Conservation (phyloP, 768 basidiomycete genomes). For the Tephrocybe sp. region DNA sequence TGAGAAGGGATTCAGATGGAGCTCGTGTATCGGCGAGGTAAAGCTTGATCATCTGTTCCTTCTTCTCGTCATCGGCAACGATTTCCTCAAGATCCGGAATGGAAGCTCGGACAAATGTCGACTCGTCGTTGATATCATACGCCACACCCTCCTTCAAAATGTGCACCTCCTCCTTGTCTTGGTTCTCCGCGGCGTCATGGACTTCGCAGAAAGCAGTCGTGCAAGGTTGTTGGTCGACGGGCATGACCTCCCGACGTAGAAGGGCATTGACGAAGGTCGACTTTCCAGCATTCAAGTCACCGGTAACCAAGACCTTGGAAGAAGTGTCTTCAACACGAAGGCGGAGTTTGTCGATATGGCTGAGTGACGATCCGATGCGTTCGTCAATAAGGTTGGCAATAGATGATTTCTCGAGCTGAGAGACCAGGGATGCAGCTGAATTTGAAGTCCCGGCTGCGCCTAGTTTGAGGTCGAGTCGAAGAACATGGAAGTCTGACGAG, state of each 20-base stretch:
- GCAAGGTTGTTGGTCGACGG: slow-evolving; percentile 96
- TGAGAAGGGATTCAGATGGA: slow-evolving; percentile 79
- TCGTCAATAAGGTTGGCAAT: slow-evolving; percentile 91
- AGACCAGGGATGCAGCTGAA: slow-evolving; percentile 71
- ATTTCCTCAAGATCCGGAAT: slow-evolving; percentile 77
- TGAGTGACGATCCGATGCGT: slow-evolving; percentile 67
- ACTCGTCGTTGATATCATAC: slow-evolving; percentile 70
- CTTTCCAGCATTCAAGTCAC: slow-evolving; percentile 97
- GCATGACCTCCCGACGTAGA: slow-evolving; percentile 88
- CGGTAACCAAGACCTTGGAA: slow-evolving; percentile 96
- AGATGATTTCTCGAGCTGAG: slow-evolving; percentile 89
- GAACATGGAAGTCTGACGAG: slow-evolving; percentile 74
- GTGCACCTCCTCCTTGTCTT: slow-evolving; percentile 82
- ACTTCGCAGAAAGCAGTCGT: slow-evolving; percentile 98
- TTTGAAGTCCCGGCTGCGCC: slow-evolving; percentile 68
- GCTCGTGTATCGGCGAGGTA: slow-evolving; percentile 83
- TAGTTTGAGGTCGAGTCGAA: slow-evolving; percentile 91
- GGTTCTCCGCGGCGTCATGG: slow-evolving; percentile 81
- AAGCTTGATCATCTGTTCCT: slow-evolving; percentile 78
- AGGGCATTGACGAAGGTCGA: slow-evolving; percentile 98
- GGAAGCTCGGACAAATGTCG: slow-evolving; percentile 69
- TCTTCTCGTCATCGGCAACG: slow-evolving; percentile 70
- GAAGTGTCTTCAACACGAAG: slow-evolving; percentile 87
- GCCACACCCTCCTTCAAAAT: slow-evolving; percentile 62
- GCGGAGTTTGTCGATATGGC: slow-evolving; percentile 82